Evolutionary conservation across 192 early-diverging fungal genomes (phyloP), one percentile per base, ranked within the genome.

Genomic region (Coemansia sp.): DNA sequence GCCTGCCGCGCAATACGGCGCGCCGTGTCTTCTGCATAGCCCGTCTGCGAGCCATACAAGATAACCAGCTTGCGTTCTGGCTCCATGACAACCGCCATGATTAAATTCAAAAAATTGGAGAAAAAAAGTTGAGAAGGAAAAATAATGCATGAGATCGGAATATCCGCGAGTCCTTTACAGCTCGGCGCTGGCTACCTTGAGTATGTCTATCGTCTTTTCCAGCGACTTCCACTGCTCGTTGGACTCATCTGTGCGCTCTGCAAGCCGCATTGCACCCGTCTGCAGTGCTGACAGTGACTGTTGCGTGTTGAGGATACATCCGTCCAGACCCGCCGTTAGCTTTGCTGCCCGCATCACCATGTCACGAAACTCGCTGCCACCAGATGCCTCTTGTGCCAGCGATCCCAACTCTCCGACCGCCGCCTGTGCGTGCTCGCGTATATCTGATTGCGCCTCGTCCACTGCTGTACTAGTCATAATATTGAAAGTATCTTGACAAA

Each of bases 21-120:
- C 19, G 95, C 92, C 4, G 89, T 87, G 75, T 98, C 97, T 62
- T 93, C 86, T 12, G 93, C 91, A 56, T 87, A 93, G 19, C 97
- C 97, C 3, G 94, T 98, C 72, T 98, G 91, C 35, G 90, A 91
- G 5, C 90, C 96, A 66, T 92, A 98, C 18, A 97, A 83, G 42
- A 98, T 84, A 14, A 93, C 69, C 17, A 95, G 41, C 22, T 48
- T 52, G 8, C 77, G 67, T 36, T 70, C 48, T 40, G 34, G 8
- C 12, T 68, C 65, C 29, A 37, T 46, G 15, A 11, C 38, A 2
- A 39, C 44, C 24, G n/a, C 44, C 44, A 18, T 18, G 1, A n/a
- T 39, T 15, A 10, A 54, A 43, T 44, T 19, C 27, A 27, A 10
- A 24, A 5, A 17, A 57, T 26, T 40, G 8, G 40, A 21, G 11